These are phyloP conservation scores for Schizochytrium sp. DNA, from an alignment of 108 stramenopile species.

Conservation along the genomic window DNA sequence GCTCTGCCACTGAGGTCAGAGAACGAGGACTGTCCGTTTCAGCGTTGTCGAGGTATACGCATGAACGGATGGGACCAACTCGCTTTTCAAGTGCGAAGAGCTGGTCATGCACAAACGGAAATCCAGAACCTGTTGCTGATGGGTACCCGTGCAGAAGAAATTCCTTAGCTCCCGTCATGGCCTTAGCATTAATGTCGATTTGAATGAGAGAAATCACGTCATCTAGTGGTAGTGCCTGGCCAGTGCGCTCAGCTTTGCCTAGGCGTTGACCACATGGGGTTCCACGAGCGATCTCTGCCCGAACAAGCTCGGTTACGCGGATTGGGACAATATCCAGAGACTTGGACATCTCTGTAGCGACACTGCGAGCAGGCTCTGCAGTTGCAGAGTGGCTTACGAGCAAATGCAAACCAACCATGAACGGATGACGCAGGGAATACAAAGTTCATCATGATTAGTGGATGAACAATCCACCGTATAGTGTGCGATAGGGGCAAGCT, in stretches of 20 bases:
- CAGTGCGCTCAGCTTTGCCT: neutral
- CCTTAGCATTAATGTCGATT: neutral
- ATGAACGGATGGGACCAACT: slow-evolving; percentile 21
- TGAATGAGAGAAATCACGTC: slow-evolving; percentile 9
- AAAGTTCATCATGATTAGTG: neutral
- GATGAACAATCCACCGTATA: slow-evolving; percentile 38
- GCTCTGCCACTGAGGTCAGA: neutral
- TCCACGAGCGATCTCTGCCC: neutral
- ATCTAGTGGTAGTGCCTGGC: slow-evolving; percentile 24
- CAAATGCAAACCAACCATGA: slow-evolving; percentile 33
- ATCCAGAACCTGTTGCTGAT: slow-evolving; percentile 12
- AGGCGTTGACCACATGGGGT: neutral
- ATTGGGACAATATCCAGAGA: neutral
- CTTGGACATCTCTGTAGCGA: neutral
- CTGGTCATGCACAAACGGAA: slow-evolving; percentile 62
- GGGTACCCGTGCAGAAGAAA: slow-evolving; percentile 63
- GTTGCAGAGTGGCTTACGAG: neutral
- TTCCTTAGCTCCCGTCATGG: slow-evolving; percentile 18
- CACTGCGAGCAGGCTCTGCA: neutral
- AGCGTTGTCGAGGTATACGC: slow-evolving; percentile 22
- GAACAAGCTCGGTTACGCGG: neutral
- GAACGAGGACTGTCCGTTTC: neutral
- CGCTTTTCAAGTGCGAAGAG: slow-evolving; percentile 63
- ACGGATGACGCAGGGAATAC: neutral
- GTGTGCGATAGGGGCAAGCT: neutral